phyloP scores from a whole-genome alignment of 306 rosid genomes.

The Prunus salicina region DNA sequence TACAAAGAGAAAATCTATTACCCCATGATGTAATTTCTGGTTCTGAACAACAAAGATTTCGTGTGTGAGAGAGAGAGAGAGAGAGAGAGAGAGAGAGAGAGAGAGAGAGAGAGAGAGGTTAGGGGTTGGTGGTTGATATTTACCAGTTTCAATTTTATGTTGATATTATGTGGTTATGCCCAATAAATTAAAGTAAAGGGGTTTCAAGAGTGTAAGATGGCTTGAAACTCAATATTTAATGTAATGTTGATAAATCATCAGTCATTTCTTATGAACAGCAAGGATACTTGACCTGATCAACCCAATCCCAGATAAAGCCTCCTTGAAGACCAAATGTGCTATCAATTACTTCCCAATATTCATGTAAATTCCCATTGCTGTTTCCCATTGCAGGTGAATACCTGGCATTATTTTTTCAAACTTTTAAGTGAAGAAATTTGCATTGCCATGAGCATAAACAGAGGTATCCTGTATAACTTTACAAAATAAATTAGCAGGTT shows the following conservation, averaged over 20 bases:
- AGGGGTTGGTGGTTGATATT: too few species aligned
- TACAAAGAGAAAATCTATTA: conserved; percentile 6
- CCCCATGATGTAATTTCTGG: background rate
- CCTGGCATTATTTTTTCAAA: conserved; percentile 47
- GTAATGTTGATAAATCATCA: conserved; percentile 6
- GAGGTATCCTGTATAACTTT: background rate
- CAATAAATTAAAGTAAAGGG: background rate
- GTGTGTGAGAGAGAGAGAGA: too few species aligned
- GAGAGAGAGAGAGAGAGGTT: background rate
- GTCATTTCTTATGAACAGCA: conserved; percentile 9
- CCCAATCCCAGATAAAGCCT: conserved; percentile 99
- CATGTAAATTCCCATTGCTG: conserved; percentile 80
- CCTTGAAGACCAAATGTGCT: conserved; percentile 96
- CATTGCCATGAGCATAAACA: conserved; percentile 1
- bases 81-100: background rate
- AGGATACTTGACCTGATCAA: conserved; percentile 62
- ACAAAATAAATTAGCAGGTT: background rate
- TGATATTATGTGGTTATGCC: background rate
- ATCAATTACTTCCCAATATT: conserved; percentile 97
- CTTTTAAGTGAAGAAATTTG: background rate
- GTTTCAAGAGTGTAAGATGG: background rate
- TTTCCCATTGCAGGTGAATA: conserved; percentile 98
- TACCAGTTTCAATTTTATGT: too few species aligned
- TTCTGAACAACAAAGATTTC: background rate
- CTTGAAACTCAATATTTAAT: conserved; percentile 8